Evolutionary conservation across 345 rosid species (phyloP), one percentile per base, ranked within the genome.

Genomic region (Linum trigynum): DNA sequence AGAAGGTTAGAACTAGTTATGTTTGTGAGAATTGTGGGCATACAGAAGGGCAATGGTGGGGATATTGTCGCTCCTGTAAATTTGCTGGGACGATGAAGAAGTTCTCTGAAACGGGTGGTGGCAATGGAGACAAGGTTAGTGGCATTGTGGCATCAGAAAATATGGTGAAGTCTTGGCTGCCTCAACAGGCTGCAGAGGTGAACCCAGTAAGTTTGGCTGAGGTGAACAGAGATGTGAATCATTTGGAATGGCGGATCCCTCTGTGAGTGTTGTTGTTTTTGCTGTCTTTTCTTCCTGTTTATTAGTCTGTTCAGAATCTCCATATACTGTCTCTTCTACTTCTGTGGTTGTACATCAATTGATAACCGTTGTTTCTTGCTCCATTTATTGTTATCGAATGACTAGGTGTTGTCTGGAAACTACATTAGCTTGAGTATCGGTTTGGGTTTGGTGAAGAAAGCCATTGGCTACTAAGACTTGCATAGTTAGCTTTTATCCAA

Each of bases 21-120:
- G 98, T 92, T 55, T 92, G 96, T 65, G 72, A 75, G n/a, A 61
- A 65, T 51, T 92, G 98, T 62, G 98, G 97, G 17, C 57, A 76
- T 55, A 41, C 84, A 6, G 86, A 85, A 0, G 96, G 88, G 7
- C 95, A 92, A 73, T 92, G 98, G 98, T 88, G 98, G 98, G 98
- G 97, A 1, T 64, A 67, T 61, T 92, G 98, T 67, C 84, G 86
- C 39, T 15, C 73, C 9, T 90, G 98, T 39, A 48, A 70, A 2
- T 42, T 37, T 36, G 82, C 73, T 1, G 97, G 91, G 67, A 80
- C 97, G 6, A 63, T 92, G 83, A 79, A 78, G 73, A 78, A 74
- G 68, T 85, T 87, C 63, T 48, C 63, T 0, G 81, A 78, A 61
- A 76, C 48, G 57, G 82, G 59, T 4, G 10, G 60, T 32, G 65